Evolutionary conservation across 202 grass and related monocot genomes (phyloP).

Genomic region (Setaria viridis): DNA sequence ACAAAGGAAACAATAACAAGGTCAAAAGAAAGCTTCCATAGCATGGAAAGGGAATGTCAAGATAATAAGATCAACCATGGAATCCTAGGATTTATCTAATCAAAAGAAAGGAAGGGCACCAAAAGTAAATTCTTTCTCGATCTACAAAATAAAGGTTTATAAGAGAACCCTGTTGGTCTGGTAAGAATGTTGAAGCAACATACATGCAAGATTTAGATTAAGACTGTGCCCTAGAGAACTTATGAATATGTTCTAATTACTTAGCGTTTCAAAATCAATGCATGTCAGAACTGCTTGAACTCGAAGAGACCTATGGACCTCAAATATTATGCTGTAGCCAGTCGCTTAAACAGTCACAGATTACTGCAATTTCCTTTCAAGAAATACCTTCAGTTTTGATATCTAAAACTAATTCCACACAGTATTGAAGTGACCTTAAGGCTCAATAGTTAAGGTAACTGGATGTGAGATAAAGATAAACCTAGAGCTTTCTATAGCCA

Average conservation of each 20-base stretch:
- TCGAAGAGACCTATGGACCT: not conserved
- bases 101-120: not conserved
- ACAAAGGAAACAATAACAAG: not conserved
- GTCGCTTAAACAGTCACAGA: not conserved
- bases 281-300: not conserved
- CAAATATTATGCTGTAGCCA: not conserved
- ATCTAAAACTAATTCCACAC: not conserved
- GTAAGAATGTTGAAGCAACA: conserved; percentile 16
- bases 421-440: conserved; percentile 7
- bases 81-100: conserved; percentile 7
- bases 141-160: not conserved
- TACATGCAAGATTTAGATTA: conserved; percentile 26
- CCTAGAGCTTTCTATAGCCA: not conserved
- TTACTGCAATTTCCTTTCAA: conserved; percentile 14
- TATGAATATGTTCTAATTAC: not conserved
- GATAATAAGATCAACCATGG: not conserved
- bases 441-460: conserved; percentile 8
- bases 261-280: not conserved
- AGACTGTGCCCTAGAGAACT: conserved; percentile 21
- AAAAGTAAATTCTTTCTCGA: not conserved
- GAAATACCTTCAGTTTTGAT: conserved; percentile 10
- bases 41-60: not conserved
- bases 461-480: not conserved
- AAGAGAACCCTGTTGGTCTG: not conserved
- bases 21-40: conserved; percentile 2